Percentiles rank a stretch among this genome's conserved stretches.
Evolutionary conservation across 331 rosid genomes (phyloP).

Genomic region (Malus hybrid): DNA sequence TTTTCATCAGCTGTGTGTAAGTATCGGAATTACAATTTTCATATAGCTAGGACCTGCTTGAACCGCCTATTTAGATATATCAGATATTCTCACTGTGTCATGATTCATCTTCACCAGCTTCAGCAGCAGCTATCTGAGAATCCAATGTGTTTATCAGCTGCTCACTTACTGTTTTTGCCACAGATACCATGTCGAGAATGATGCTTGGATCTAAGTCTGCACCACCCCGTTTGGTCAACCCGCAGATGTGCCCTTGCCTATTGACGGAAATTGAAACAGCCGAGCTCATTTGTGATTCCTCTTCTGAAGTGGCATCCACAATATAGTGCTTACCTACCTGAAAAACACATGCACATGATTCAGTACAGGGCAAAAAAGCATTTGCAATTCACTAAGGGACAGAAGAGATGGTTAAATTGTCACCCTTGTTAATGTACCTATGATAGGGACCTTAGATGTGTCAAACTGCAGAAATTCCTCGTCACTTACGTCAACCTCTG

Average conservation of each 20-base stretch:
- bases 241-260: conserved; percentile 63
- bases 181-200: conserved; percentile 80
- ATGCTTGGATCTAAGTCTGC: conserved; percentile 80
- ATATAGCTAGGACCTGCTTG: not conserved
- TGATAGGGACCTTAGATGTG: conserved; percentile 76
- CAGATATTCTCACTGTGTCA: conserved; percentile 22
- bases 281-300: conserved; percentile 86
- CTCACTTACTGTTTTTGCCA: conserved; percentile 71
- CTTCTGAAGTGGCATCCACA: conserved; percentile 78
- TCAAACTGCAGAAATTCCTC: conserved; percentile 91
- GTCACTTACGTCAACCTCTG: conserved; percentile 71
- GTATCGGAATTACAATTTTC: not conserved
- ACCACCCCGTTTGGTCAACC: conserved; percentile 78
- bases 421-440: conserved; percentile 84
- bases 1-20: not conserved
- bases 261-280: conserved; percentile 77
- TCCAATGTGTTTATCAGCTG: conserved; percentile 69
- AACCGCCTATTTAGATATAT: conserved; percentile 3
- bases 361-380: not conserved
- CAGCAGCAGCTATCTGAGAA: conserved; percentile 86
- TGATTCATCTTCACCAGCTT: conserved; percentile 60
- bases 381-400: not conserved
- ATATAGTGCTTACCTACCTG: conserved; percentile 79
- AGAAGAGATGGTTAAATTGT: not conserved
- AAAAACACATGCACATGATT: not conserved